These are phyloP conservation scores for Hyphodiscus sp. DNA, from an alignment of 2,329 filamentous ascomycete species.

Conservation along the genomic window DNA sequence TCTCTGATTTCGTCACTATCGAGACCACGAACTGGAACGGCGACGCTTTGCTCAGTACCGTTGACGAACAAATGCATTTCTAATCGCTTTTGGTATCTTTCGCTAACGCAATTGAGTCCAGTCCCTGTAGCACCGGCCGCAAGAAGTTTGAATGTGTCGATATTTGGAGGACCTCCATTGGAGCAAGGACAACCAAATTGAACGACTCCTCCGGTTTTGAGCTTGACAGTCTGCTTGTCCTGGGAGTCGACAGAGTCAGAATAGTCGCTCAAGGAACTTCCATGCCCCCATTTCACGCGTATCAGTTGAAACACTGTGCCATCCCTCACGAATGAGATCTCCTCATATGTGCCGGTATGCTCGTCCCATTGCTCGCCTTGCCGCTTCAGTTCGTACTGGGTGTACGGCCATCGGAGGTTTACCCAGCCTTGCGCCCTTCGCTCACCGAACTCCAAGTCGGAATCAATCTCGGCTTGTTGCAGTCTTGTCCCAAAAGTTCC, in stretches of 20 bases:
- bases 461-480: slow-evolving; percentile 2
- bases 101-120: slow-evolving; percentile 9
- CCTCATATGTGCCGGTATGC: slow-evolving; percentile 9
- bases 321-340: slow-evolving; percentile 16
- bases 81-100: slow-evolving; percentile 9
- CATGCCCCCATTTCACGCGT: slow-evolving; percentile 14
- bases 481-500: slow-evolving; percentile 14
- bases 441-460: slow-evolving; percentile 13
- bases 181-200: slow-evolving; percentile 19
- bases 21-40: background rate
- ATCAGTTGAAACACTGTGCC: slow-evolving; percentile 13
- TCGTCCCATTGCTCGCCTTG: slow-evolving; percentile 3
- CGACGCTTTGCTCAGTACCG: slow-evolving; percentile 1
- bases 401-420: slow-evolving; percentile 20
- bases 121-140: background rate
- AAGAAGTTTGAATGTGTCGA: slow-evolving; percentile 6
- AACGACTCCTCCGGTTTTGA: slow-evolving; percentile 13
- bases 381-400: slow-evolving; percentile 11
- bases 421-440: slow-evolving; percentile 13
- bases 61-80: slow-evolving; percentile 13
- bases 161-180: slow-evolving; percentile 10
- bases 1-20: slow-evolving; percentile 6
- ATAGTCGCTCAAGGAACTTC: slow-evolving; percentile 14
- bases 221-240: slow-evolving; percentile 4
- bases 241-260: slow-evolving; percentile 2